phyloP scores from a whole-genome alignment of 75 land plant species.

The Pinus tabuliformis region DNA sequence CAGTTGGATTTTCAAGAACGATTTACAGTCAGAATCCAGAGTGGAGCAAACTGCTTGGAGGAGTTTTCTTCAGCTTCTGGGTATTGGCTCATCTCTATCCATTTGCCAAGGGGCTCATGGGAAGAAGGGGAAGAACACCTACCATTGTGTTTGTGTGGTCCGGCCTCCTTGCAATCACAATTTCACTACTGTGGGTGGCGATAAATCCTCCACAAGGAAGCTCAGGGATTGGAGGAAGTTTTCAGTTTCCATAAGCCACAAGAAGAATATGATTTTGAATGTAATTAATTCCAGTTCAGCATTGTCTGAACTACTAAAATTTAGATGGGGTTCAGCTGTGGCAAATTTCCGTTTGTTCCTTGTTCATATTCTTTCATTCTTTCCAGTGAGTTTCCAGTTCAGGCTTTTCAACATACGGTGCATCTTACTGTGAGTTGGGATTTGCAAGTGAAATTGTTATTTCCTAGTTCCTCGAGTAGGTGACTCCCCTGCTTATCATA shows the following conservation, averaged over 20 bases:
- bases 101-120: constrained; percentile 79
- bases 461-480: too few species aligned
- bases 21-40: constrained; percentile 56
- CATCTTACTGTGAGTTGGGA: too few species aligned
- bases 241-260: constrained; percentile 33
- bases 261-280: too few species aligned
- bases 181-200: constrained; percentile 71
- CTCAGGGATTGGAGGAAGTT: constrained; percentile 36
- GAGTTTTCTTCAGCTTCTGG: constrained; percentile 72
- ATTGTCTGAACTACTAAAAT: too few species aligned
- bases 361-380: too few species aligned
- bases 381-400: too few species aligned
- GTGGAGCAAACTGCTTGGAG: constrained; percentile 67
- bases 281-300: too few species aligned
- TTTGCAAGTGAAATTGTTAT: too few species aligned
- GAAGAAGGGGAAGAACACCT: constrained; percentile 69
- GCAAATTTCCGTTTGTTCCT: too few species aligned
- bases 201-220: constrained; percentile 40
- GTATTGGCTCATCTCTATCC: constrained; percentile 67
- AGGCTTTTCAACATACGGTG: too few species aligned
- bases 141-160: constrained; percentile 81
- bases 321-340: too few species aligned
- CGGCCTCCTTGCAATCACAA: constrained; percentile 72
- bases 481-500: too few species aligned
- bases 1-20: constrained; percentile 61